Conservation (phyloP, 106 monocot species). For the Alisma plantagoaquatica region DNA sequence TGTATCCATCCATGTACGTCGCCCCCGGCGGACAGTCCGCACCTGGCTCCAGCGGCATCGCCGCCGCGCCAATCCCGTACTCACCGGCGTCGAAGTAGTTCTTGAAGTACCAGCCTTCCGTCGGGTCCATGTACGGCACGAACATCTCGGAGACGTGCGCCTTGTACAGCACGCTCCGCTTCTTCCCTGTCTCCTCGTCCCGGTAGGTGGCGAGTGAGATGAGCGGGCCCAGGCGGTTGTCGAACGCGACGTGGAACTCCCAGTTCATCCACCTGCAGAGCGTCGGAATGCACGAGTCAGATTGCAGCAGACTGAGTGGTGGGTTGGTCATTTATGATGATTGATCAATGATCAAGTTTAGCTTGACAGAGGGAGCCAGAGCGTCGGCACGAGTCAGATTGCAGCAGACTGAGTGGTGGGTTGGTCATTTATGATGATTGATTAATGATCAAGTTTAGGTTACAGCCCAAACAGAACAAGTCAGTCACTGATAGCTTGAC, state of each 20-base stretch:
- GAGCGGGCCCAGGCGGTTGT: conserved; percentile 41
- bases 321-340: too few relatives aligned
- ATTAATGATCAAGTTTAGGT: too few relatives aligned
- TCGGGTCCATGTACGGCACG: conserved; percentile 78
- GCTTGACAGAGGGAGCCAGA: not conserved
- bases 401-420: not conserved
- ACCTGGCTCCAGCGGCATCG: conserved; percentile 22
- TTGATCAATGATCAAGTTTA: not conserved
- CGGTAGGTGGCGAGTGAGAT: conserved; percentile 50
- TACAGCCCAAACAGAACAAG: too few relatives aligned
- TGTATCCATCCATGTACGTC: conserved; percentile 42
- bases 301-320: too few relatives aligned
- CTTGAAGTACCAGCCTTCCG: conserved; percentile 67
- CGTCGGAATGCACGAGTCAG: too few relatives aligned
- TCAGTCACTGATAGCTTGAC: too few relatives aligned
- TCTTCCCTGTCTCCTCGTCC: conserved; percentile 2
- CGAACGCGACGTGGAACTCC: conserved; percentile 60
- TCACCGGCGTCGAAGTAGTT: conserved; percentile 65
- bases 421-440: too few relatives aligned
- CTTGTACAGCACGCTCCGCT: conserved; percentile 43
- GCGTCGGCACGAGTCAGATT: not conserved
- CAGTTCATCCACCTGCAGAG: conserved; percentile 82
- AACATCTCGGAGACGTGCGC: conserved; percentile 62
- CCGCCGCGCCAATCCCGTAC: conserved; percentile 58
- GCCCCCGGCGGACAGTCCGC: conserved; percentile 56